Base-by-base conservation (phyloP, 495 filamentous ascomycete genomes). In the Neurospora sublineolata region DNA sequence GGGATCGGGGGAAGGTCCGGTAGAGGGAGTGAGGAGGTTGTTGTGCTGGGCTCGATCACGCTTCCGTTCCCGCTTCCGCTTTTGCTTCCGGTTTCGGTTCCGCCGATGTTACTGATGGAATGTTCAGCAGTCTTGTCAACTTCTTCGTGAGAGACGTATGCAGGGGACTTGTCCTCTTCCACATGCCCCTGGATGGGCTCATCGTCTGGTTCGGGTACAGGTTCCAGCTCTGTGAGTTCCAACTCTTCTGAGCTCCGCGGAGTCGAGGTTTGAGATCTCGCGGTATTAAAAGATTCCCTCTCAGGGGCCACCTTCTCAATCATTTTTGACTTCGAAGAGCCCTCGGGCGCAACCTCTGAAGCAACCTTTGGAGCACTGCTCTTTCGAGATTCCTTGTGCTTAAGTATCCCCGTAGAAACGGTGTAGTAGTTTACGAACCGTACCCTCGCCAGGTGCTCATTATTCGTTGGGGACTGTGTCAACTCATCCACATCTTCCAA, bases 361-460 rank as follows among this genome's bases (percentile, higher is more conserved):
- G 7, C 27, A 18, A 36, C 52, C 27, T 30, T 30, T 18, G 52
- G 27, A 64, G 27, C 30, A 64, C 12, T 64, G 6, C 2, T 76
- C 68, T 30, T 68, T 60, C n/a, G 74, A 68, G 70, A 8, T 33
- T 36, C 39, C 27, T 64, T 64, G 12, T 75, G 84, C 81, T 91
- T 88, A 37, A 84, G 84, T 71, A 83, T 81, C 3, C 93, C 94
- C 5, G 90, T 91, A 70, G 92, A 94, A 36, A 91, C 85, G 10
- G 94, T 97, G 76, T 95, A 97, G 78, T 97, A 97, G 76, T 97
- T 97, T 46, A 92, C 83, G 76, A 97, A 97, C 3, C 93, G 85
- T 12, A 94, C 85, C 69, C 87, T 83, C 69, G 77, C 70, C 2
- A 67, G 36, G 3, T 20, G 58, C 33, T 70, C 33, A 14, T 68